Evolutionary conservation across 1,139 yeast genomes (phyloP).

Genomic region (Suhomyces ambrosiae): DNA sequence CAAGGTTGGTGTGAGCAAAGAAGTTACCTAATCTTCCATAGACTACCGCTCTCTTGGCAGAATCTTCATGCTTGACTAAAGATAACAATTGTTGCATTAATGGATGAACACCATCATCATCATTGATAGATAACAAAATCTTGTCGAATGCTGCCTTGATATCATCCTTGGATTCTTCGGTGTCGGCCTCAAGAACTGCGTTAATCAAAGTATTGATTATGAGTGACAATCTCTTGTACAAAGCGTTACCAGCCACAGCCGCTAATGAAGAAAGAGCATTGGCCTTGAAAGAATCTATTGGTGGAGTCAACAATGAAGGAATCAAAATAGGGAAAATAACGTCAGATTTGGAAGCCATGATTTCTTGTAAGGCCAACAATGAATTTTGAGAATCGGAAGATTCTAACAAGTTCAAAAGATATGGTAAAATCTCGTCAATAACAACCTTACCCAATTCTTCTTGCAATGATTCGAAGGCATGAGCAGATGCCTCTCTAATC

Average conservation of each 20-base stretch:
- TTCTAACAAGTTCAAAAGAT: slow-evolving; percentile 71
- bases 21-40: slow-evolving; percentile 72
- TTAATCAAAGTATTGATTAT: slow-evolving; percentile 74
- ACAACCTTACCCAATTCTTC: slow-evolving; percentile 81
- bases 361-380: slow-evolving; percentile 83
- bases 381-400: slow-evolving; percentile 74
- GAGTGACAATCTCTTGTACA: slow-evolving; percentile 69
- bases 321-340: slow-evolving; percentile 91
- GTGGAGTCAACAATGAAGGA: slow-evolving; percentile 81
- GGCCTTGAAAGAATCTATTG: slow-evolving; percentile 83
- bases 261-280: slow-evolving; percentile 87
- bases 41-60: slow-evolving; percentile 64
- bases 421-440: slow-evolving; percentile 86
- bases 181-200: slow-evolving; percentile 49
- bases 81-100: slow-evolving; percentile 79
- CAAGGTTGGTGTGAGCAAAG: slow-evolving; percentile 65
- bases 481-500: slow-evolving; percentile 90
- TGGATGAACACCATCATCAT: slow-evolving; percentile 83
- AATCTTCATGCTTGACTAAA: slow-evolving; percentile 76
- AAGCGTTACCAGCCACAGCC: slow-evolving; percentile 84
- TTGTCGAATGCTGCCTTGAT: slow-evolving; percentile 63
- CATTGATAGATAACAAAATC: slow-evolving; percentile 69
- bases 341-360: slow-evolving; percentile 88
- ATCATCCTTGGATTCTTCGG: slow-evolving; percentile 40
- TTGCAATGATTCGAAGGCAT: slow-evolving; percentile 85